Base-by-base conservation (phyloP, 768 basidiomycete genomes). In the Trichaptum fuscoviolaceum region DNA sequence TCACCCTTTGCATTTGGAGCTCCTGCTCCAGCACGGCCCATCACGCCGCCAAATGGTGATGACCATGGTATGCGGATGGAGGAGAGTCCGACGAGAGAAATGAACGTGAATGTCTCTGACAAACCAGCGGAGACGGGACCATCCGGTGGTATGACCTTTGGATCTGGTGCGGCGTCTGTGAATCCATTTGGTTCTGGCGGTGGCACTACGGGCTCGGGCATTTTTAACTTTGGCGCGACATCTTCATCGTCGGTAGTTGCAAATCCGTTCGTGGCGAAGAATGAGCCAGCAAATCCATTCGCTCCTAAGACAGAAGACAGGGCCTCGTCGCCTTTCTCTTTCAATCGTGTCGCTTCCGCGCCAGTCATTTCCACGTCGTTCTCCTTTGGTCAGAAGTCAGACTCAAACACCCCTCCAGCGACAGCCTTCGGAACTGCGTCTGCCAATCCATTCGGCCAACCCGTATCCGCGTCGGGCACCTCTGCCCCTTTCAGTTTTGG, bases 31-130 rank as follows among this genome's bases (percentile, higher is more conserved):
- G 74, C 79, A 27, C 80, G 87, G 24, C 81, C 89, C n/a, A 76
- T 79, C 6, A 91, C 90, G 0, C 89, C 90, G 10, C 91, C 91
- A 1, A 85, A 80, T 66, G 79, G 80, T 35, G 88, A 65, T 36
- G 42, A 87, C 59, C 83, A 87, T 62, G 91, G 91, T 67, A 84
- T 89, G 69, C 84, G 77, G 65, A 93, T 93, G 91, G 91, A 93
- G 57, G 91, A 92, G 75, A 93, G 91, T 69, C 91, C 91, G 0
- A 86, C 84, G 2, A 81, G 90, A 67, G 88, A 88, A 9, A 77
- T 85, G 71, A 83, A 84, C 62, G 69, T 77, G 25, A 84, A 81
- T 67, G 77, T 77, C 18, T 74, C 66, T 52, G 42, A 52, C 2
- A 12, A 52, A 52, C 42, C 42, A 5, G 58, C 23, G 17, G 68